Base-by-base conservation (phyloP, 2,329 filamentous ascomycete species). In the Fusarium sublunatum region DNA sequence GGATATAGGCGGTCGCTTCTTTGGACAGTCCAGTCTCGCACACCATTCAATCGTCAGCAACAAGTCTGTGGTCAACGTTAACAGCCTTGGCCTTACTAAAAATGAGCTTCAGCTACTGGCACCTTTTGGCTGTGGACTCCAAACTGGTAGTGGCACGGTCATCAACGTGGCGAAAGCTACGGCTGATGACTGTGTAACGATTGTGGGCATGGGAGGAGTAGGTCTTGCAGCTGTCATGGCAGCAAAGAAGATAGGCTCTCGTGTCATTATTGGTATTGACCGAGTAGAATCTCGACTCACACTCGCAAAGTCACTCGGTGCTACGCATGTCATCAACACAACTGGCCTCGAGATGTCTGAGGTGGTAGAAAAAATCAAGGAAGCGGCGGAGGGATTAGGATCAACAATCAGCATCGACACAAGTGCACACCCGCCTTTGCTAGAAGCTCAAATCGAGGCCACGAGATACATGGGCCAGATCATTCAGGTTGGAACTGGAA, bases 401-500 rank as follows among this genome's bases (percentile, higher is more conserved):
- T 74, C 79, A 0, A 79, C 77, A 3, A 72, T 83, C 31, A 76
- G 75, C 5, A 75, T 86, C 46, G 83, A 86, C 50, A 84, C 82
- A 0, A 84, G 81, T 2, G 83, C 81, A 0, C 77, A 34, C 55
- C 76, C 35, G 58, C 83, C 53, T 70, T 48, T 69, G 3, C 49
- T 84, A 13, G 72, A 78, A 8, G 78, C 78, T 4, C 77, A 75
- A 2, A 58, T 83, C 3, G 73, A 78, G 2, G 76, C 76, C 31
- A 76, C 81, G 6, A 71, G 78, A 11, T 77, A 77, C 28, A 76
- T 76, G 53, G 83, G 82, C 2, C 80, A 79, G 58, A 75, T 83
- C 25, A 76, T 84, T 6, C 79, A 83, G 61, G 79, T 85, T 15
- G 83, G 83, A 1, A 78, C 78, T 0, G 76, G 82, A 6, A 77